Conservation (phyloP, 331 rosid species). For the Rosa hybrid region DNA sequence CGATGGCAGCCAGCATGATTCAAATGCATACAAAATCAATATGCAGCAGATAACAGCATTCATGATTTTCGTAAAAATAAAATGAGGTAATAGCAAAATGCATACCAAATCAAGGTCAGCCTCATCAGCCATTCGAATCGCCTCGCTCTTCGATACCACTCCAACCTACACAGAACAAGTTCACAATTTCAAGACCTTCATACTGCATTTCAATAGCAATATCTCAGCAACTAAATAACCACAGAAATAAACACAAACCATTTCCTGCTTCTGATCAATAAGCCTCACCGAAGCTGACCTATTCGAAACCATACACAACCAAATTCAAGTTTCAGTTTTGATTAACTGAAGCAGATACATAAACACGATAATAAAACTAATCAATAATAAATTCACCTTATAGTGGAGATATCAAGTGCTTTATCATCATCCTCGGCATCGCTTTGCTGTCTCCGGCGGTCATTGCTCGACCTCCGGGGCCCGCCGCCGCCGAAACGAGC, state of each 20-base stretch:
- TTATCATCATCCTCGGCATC: constrained; percentile 50
- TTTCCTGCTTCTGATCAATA: constrained; percentile 80
- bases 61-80: not conserved
- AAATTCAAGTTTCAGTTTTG: constrained; percentile 12
- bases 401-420: constrained; percentile 58
- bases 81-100: not conserved
- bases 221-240: not conserved
- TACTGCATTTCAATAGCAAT: not conserved
- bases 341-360: not conserved
- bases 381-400: constrained; percentile 40
- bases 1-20: too few relatives aligned
- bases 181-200: not conserved
- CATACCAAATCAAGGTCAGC: constrained; percentile 86
- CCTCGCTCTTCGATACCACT: constrained; percentile 62
- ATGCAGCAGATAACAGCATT: not conserved
- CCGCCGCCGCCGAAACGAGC: constrained; percentile 62
- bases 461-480: constrained; percentile 36
- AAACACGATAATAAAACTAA: not conserved
- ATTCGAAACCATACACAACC: constrained; percentile 38
- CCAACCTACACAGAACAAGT: constrained; percentile 59
- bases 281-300: constrained; percentile 92
- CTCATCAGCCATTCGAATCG: constrained; percentile 71
- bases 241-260: constrained; percentile 54
- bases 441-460: constrained; percentile 35
- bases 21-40: not conserved